Evolutionary conservation across 306 rosid species (phyloP), one percentile per base, ranked within the genome.

Genomic region (Pterocarpus santalinus): DNA sequence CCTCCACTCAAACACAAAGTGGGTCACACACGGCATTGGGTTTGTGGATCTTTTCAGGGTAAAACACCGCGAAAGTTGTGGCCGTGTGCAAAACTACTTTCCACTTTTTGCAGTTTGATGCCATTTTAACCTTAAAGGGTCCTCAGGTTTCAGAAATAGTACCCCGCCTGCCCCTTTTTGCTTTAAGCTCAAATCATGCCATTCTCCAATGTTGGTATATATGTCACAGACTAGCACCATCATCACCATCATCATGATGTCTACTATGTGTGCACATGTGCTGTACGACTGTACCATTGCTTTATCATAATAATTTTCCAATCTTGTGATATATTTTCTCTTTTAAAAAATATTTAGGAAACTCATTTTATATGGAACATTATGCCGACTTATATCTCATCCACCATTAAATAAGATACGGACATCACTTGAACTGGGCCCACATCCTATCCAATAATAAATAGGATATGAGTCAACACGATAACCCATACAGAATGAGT

Each of bases 21-120:
- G 70, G 79, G 80, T 33, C 70, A 61, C 34, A 62, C 49, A 62
- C 49, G 17, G 70, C 71, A 44, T 62, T 39, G 33, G 46, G 43
- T 75, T 62, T 7, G 69, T 74, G 57, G 4, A 30, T 60, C 70
- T 61, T 60, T 11, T 60, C 7, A 75, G 57, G 60, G 69, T 75
- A 43, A 32, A 46, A 33, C 61, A 4, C 41, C 32, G 32, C 2
- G 35, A 63, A 75, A 75, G 71, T 61, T 32, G 60, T 62, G 47
- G 35, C 58, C 28, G 28, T 10, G 56, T 57, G 52, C 58, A 16
- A 43, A n/a, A 8, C 41, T 30, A 57, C 39, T 56, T 46, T 44
- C 46, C 34, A 63, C 69, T 46, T 32, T 30, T 46, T 75, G n/a
- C 33, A 32, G 56, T 44, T 63, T n/a, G 13, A 15, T 44, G 8